Evolutionary conservation across 2,329 filamentous ascomycete genomes (phyloP).

Genomic region (Talaromyces sp.): DNA sequence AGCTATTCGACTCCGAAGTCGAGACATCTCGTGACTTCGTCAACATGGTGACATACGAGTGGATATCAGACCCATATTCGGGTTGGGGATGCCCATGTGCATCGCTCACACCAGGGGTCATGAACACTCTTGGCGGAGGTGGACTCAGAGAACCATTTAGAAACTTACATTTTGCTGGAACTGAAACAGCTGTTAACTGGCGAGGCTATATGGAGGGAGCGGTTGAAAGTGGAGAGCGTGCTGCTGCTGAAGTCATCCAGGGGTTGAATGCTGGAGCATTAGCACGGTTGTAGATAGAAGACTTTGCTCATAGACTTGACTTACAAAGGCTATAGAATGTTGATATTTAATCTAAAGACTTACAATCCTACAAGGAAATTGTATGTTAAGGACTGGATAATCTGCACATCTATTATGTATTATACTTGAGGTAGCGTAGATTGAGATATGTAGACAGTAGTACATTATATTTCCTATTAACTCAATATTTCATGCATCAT

Average conservation of each 20-base stretch:
- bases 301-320: not conserved
- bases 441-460: not conserved
- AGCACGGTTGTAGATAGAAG: not conserved
- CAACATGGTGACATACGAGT: slow-evolving; percentile 38
- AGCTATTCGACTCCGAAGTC: slow-evolving; percentile 1
- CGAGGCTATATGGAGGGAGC: slow-evolving; percentile 62
- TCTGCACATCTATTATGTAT: not conserved
- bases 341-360: not conserved
- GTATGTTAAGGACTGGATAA: not conserved
- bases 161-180: slow-evolving; percentile 55
- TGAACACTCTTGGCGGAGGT: slow-evolving; percentile 29
- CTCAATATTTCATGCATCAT: not conserved
- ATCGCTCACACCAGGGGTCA: slow-evolving; percentile 39
- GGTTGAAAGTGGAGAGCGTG: slow-evolving; percentile 50
- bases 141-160: slow-evolving; percentile 38
- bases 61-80: slow-evolving; percentile 41
- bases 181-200: slow-evolving; percentile 55
- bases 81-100: slow-evolving; percentile 44
- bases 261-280: not conserved
- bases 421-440: not conserved
- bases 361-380: not conserved
- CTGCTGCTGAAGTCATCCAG: slow-evolving; percentile 47
- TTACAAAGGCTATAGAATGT: not conserved
- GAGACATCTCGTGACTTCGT: slow-evolving; percentile 17
- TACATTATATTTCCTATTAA: not conserved